Evolutionary conservation across 805 yeast genomes (phyloP), one percentile per base, ranked within the genome.

Genomic region (Citeromyces nyonsensis): DNA sequence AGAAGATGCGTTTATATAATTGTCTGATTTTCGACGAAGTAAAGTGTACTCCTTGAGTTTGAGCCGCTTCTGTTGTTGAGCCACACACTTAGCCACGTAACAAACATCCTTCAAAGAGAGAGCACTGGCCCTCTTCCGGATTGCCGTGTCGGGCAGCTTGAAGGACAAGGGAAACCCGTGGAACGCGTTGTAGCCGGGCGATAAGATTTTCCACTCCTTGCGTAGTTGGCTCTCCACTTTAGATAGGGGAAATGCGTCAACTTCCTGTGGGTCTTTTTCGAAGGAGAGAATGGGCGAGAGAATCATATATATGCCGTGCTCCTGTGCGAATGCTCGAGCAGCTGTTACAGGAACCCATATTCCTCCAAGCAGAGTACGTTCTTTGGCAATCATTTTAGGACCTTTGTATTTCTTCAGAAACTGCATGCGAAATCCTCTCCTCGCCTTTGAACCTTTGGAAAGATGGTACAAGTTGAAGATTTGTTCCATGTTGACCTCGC

Each of bases 321-420:
- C 37, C 9, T 14, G 25, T 9, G 43, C 32, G 33, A 44, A 45
- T 11, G 34, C 34, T 14, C 29, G 26, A 2, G 38, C 52, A 8
- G 31, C 35, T 4, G 26, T 30, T 1, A 34, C 20, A 10, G 39
- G 32, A 15, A 48, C 40, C 54, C 54, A 49, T 25, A 38, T 42
- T 2, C 54, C 54, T 14, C 54, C 54, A 35, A 49, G 44, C 6
- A 49, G 29, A 1, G 54, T 40, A 1, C 30, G 30, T 13, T 49
- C 54, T 27, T 40, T 40, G 34, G 35, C 38, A 9, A 36, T 33
- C 10, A 28, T 24, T 6, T 20, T 27, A 6, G 44, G 24, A 7
- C 34, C 33, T 25, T 35, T 37, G 26, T 37, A 37, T 4, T 33
- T 30, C 1, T 14, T 33, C 15, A 36, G 36, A 24, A 47, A 42